Evolutionary conservation across 192 early-diverging fungal species (phyloP).

Genomic region (Dissophora globulifera): DNA sequence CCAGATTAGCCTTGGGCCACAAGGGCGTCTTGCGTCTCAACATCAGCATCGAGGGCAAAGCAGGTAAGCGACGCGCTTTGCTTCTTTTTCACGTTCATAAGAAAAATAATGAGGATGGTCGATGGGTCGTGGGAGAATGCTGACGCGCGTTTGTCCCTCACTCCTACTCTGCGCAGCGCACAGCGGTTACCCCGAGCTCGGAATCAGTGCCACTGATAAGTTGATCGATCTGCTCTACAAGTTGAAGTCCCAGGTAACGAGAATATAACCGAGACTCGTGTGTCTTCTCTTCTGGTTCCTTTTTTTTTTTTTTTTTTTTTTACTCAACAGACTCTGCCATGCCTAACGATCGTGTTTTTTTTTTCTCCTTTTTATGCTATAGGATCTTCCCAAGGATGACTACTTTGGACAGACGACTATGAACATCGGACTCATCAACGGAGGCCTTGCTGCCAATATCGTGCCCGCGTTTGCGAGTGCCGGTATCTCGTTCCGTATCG

Average conservation of each 20-base stretch:
- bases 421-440: slow-evolving; percentile 56
- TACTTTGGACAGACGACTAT: slow-evolving; percentile 60
- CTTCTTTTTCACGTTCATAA: no score
- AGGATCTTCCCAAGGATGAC: slow-evolving; percentile 51
- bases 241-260: slow-evolving; percentile 44
- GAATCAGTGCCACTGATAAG: slow-evolving; percentile 53
- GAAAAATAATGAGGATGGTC: no score
- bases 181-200: slow-evolving; percentile 61
- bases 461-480: slow-evolving; percentile 54
- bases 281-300: no score
- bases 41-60: slow-evolving; percentile 52
- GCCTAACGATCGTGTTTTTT: background rate
- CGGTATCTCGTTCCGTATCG: slow-evolving; percentile 57
- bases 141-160: no score
- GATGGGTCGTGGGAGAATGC: no score
- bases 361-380: background rate
- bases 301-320: no score
- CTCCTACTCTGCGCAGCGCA: no score
- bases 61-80: slow-evolving; percentile 16
- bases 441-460: slow-evolving; percentile 63
- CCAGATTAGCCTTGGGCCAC: slow-evolving; percentile 58
- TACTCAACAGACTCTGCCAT: no score
- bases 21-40: slow-evolving; percentile 59
- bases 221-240: slow-evolving; percentile 54
- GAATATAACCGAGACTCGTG: background rate